A percentile compares a stretch with the other conserved stretches of the same genome.
Evolutionary conservation across 352 stramenopile genomes (phyloP).

Genomic region (Globisporangium abappressorium): DNA sequence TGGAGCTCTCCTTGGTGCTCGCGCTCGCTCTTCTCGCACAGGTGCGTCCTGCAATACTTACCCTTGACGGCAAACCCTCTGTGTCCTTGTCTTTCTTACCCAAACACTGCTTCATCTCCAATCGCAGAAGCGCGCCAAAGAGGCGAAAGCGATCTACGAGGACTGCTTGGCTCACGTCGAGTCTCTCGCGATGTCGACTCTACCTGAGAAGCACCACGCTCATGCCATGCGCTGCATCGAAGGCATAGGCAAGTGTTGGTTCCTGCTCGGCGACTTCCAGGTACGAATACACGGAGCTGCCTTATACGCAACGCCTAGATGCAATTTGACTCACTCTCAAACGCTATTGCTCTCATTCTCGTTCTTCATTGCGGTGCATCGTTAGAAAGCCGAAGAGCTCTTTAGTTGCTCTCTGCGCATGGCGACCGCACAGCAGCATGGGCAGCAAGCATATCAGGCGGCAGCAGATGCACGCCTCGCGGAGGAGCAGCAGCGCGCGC

Average conservation of each 20-base stretch:
- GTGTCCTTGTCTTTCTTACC: no score
- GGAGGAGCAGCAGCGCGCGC: slow-evolving; percentile 29
- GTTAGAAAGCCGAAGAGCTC: slow-evolving; percentile 36
- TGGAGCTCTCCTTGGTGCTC: slow-evolving; percentile 35
- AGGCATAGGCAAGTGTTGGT: slow-evolving; percentile 50
- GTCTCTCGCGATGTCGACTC: slow-evolving; percentile 14
- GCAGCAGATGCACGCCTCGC: neutral
- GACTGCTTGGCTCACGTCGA: slow-evolving; percentile 31
- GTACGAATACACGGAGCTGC: slow-evolving; percentile 16
- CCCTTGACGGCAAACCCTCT: neutral
- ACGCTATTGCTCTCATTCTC: neutral
- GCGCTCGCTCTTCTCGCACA: slow-evolving; percentile 37
- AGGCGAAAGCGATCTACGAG: slow-evolving; percentile 34
- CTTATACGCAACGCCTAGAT: neutral
- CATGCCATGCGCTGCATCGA: slow-evolving; percentile 37
- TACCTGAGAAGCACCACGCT: slow-evolving; percentile 13
- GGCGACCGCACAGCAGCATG: neutral
- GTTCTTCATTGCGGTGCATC: neutral
- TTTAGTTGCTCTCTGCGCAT: slow-evolving; percentile 38
- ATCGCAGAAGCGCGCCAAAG: slow-evolving; percentile 35
- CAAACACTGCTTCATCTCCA: neutral
- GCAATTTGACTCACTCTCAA: neutral
- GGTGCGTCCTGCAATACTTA: slow-evolving; percentile 19
- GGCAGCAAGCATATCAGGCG: neutral
- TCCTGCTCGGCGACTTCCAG: slow-evolving; percentile 50